Evolutionary conservation across 345 rosid genomes (phyloP).

Genomic region (Odontarrhena argentea): DNA sequence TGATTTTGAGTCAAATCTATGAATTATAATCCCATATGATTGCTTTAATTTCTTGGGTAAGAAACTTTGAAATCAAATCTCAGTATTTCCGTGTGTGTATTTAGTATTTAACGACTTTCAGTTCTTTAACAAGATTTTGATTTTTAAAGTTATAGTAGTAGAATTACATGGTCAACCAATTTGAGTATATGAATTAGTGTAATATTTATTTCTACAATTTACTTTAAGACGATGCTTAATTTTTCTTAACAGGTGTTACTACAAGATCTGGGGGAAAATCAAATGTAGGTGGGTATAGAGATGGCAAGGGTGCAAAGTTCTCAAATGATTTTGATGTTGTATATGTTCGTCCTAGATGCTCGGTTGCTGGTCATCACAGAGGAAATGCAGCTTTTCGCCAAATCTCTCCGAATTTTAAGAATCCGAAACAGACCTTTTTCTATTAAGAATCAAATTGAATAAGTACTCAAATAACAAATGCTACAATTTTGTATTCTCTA

Average conservation of each 20-base stretch:
- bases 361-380: conserved; percentile 78
- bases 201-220: not conserved
- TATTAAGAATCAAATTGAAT: conserved; percentile 27
- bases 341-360: conserved; percentile 83
- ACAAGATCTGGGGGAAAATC: conserved; percentile 98
- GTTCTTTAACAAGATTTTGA: not conserved
- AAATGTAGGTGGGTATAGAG: conserved; percentile 80
- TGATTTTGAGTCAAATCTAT: conserved; percentile 18
- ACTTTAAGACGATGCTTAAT: conserved; percentile 20
- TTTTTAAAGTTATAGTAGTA: not conserved
- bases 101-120: not conserved
- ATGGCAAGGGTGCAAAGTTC: conserved; percentile 97
- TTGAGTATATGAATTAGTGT: not conserved
- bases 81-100: not conserved
- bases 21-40: conserved; percentile 1
- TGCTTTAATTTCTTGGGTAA: not conserved
- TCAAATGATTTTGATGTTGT: conserved; percentile 92
- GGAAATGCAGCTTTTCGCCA: conserved; percentile 98
- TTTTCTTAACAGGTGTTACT: conserved; percentile 70
- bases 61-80: not conserved
- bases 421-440: not conserved
- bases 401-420: conserved; percentile 52
- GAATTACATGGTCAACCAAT: conserved; percentile 14
- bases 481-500: not conserved
- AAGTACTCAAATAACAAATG: conserved; percentile 24